phyloP scores from a whole-genome alignment of 306 rosid genomes.

The Lupinus albus region DNA sequence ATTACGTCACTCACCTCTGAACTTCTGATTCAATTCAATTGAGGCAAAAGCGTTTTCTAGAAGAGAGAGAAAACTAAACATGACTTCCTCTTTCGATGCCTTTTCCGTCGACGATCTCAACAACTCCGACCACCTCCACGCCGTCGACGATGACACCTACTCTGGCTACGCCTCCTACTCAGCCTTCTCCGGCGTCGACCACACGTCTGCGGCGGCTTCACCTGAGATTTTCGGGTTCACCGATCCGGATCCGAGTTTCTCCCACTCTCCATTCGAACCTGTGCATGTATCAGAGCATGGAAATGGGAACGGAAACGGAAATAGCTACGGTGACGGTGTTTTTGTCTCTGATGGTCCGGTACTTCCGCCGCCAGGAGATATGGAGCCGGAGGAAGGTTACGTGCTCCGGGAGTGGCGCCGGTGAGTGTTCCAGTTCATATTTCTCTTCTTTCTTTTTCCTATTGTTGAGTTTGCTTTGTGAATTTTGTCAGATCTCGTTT shows the following conservation, averaged over 20 bases:
- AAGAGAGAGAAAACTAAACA: constrained; percentile 40
- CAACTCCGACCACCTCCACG: constrained; percentile 48
- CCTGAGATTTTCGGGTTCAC: constrained; percentile 76
- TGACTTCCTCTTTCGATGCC: constrained; percentile 84
- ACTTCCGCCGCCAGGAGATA: constrained; percentile 78
- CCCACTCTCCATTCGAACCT: constrained; percentile 71
- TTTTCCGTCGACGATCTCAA: constrained; percentile 64
- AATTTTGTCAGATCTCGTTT: constrained; percentile 47
- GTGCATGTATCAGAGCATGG: constrained; percentile 64
- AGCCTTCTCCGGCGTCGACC: constrained; percentile 59
- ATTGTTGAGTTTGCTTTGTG: constrained; percentile 21
- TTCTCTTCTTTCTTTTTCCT: not conserved
- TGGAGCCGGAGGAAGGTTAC: constrained; percentile 84
- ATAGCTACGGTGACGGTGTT: constrained; percentile 47
- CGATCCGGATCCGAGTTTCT: constrained; percentile 66
- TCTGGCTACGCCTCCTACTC: constrained; percentile 69
- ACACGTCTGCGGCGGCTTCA: constrained; percentile 46
- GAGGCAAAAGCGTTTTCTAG: constrained; percentile 8
- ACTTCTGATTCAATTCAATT: not conserved
- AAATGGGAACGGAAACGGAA: constrained; percentile 51
- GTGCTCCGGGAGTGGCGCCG: constrained; percentile 97
- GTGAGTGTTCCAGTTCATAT: constrained; percentile 61
- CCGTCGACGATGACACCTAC: constrained; percentile 50
- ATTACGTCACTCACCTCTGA: not conserved
- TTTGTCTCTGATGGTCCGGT: constrained; percentile 85